Percentiles rank a stretch among this genome's conserved stretches.
Conservation (phyloP, 2,329 filamentous ascomycete genomes). For the Cercospora zeina region DNA sequence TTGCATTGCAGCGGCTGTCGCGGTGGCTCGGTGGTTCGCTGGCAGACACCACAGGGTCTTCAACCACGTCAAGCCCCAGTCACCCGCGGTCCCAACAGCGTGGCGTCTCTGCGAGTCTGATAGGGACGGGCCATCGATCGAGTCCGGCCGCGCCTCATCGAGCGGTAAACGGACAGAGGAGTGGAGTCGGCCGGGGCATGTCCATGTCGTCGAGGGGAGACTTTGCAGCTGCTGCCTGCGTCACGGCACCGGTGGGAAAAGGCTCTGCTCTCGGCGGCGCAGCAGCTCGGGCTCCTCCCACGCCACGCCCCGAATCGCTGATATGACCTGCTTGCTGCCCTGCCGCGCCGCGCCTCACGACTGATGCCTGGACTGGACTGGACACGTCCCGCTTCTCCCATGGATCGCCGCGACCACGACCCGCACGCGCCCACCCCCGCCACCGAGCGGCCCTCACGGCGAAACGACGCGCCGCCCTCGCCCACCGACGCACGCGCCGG, state of each 20-base stretch:
- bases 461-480: conserved; percentile 10
- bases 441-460: conserved; percentile 15
- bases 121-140: not conserved
- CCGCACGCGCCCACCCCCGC: conserved; percentile 9
- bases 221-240: not conserved
- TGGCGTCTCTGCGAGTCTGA: conserved; percentile 2
- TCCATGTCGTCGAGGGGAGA: not conserved
- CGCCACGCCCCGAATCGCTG: not conserved
- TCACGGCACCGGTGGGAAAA: conserved; percentile 2
- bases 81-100: conserved; percentile 2
- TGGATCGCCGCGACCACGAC: conserved; percentile 23
- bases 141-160: not conserved
- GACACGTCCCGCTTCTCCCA: conserved; percentile 8
- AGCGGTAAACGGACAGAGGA: not conserved
- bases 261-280: not conserved
- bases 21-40: not conserved
- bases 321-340: not conserved
- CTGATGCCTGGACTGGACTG: conserved; percentile 20
- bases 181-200: not conserved
- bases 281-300: not conserved
- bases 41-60: conserved; percentile 3
- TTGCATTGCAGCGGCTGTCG: not conserved
- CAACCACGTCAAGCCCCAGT: conserved; percentile 7
- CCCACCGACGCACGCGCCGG: conserved; percentile 15
- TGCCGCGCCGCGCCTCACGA: conserved; percentile 6